Conservation (phyloP, 805 yeast species). For the Hagleromyces aurorensis region DNA sequence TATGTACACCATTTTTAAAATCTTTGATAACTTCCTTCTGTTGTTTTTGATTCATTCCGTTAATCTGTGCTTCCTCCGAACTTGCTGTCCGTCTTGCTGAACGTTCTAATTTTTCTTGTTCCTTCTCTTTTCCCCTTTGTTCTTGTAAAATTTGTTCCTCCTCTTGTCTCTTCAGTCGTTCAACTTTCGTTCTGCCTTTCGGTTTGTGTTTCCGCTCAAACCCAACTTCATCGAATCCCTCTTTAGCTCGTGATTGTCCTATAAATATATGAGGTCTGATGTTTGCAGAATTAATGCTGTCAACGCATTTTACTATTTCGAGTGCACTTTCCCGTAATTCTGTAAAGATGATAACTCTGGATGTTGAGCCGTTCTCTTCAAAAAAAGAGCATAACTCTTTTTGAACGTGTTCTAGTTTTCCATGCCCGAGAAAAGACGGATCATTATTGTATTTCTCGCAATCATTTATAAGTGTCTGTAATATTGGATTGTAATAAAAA, state of each 20-base stretch:
- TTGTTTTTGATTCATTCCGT: slow-evolving; percentile 85
- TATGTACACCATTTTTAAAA: slow-evolving; percentile 66
- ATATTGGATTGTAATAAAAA: slow-evolving; percentile 47
- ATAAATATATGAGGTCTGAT: slow-evolving; percentile 78
- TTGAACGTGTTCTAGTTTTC: slow-evolving; percentile 55
- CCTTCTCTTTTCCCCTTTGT: slow-evolving; percentile 28
- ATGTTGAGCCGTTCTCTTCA: slow-evolving; percentile 36
- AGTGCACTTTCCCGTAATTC: slow-evolving; percentile 86
- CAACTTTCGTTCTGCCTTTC: slow-evolving; percentile 37
- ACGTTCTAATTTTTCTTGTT: slow-evolving; percentile 30
- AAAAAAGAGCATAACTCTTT: slow-evolving; percentile 54
- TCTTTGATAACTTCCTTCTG: slow-evolving; percentile 72
- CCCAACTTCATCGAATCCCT: slow-evolving; percentile 52
- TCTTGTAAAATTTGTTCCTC: slow-evolving; percentile 25
- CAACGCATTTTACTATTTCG: slow-evolving; percentile 67
- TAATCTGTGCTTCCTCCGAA: slow-evolving; percentile 67
- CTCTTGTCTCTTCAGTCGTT: slow-evolving; percentile 28
- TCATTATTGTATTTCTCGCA: slow-evolving; percentile 40
- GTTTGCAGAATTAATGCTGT: slow-evolving; percentile 30
- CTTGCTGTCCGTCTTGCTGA: slow-evolving; percentile 42
- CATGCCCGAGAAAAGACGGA: slow-evolving; percentile 47
- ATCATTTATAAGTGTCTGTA: slow-evolving; percentile 37
- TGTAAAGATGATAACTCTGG: slow-evolving; percentile 80
- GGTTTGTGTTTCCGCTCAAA: slow-evolving; percentile 38
- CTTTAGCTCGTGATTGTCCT: slow-evolving; percentile 80